Base-by-base conservation (phyloP, 2,329 filamentous ascomycete species). In the Lasiodiplodia citricola region DNA sequence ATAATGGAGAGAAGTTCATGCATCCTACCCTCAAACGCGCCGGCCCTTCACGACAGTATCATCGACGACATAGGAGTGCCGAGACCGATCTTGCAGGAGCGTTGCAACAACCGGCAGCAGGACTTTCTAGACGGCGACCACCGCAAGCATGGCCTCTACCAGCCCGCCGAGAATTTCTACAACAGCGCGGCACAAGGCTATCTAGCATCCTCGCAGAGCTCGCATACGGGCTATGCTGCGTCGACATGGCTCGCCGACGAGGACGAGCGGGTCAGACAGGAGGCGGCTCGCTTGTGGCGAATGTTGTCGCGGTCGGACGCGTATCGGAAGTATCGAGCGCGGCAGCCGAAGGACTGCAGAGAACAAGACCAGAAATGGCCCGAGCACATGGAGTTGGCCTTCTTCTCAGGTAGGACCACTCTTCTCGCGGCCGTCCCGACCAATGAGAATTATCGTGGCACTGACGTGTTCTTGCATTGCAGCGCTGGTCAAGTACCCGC, bases 401-500 rank as follows among this genome's bases (percentile, higher is more conserved):
- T 86, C 71, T 84, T 83, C 72, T 76, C 77, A 78, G 83, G 83
- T 84, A 75, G 70, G 60, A 64, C 60, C 44, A n/a, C 60, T 52
- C n/a, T 41, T 28, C 28, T 25, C 44, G 44, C 75, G 35, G 25
- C 16, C 44, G 21, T 25, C n/a, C 38, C 37, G 23, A 56, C 65
- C 41, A 52, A 58, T 60, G 55, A 44, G 41, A 35, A 52, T 67
- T 58, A 64, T 64, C 60, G 51, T 21, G 14, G 57, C 41, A 21
- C 44, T 54, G 56, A 44, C 47, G 67, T 35, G 66, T 37, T 47
- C 41, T 54, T 44, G 54, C 31, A 65, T 52, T 50, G 41, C 60
- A 82, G 75, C 77, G 80, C 82, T 87, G 23, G 82, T 89, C 18
- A 82, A 83, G 71, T 86, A 83, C 74, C 87, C 84, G 64, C 87